Base-by-base conservation (phyloP, 257 asterid species). In the Coffea eugenioides region DNA sequence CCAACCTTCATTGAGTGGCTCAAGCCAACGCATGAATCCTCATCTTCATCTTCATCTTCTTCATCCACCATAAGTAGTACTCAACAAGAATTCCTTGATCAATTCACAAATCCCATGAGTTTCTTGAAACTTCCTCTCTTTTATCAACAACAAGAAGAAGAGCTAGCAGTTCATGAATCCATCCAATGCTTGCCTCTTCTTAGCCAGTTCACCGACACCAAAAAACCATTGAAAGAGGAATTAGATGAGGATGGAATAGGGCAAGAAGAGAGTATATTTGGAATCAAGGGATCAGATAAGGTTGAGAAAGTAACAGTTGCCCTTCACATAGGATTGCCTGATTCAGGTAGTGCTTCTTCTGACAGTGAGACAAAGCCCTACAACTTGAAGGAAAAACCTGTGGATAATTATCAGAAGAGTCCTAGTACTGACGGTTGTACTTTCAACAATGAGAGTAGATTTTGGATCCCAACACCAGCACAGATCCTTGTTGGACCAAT, bases 401-500 rank as follows among this genome's bases (percentile, higher is more conserved):
- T 57, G 23, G 75, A 59, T 87, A 31, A 27, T 13, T 12, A 82
- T 72, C 79, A 64, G 67, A 70, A 74, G 41, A 73, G 69, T 2
- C 34, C 78, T 20, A 8, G 43, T 77, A 8, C 27, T 77, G 71
- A 75, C 23, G 83, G 77, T 10, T 48, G 83, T 80, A 88, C 71
- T 61, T 80, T 86, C 73, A 82, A 75, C 27, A 79, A 46, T 74
- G 81, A 83, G 81, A 86, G 89, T 83, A 88, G 97, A 78, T 95
- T 87, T 86, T 95, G 98, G 98, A 95, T 93, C 49, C 99, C 99
- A 39, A 92, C 98, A 39, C 92, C 95, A 74, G 85, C 98, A 0
- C 99, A 95, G 86, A 95, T 95, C 85, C 97, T 95, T 66, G 93
- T 93, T 41, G 99, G 99, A 15, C 97, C 98, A 49, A 92, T 91